Percentiles rank a stretch among this genome's conserved stretches.
These are phyloP conservation scores for Xerocomellus chrysenteron DNA, from an alignment of 768 basidiomycete species.

Conservation along the genomic window DNA sequence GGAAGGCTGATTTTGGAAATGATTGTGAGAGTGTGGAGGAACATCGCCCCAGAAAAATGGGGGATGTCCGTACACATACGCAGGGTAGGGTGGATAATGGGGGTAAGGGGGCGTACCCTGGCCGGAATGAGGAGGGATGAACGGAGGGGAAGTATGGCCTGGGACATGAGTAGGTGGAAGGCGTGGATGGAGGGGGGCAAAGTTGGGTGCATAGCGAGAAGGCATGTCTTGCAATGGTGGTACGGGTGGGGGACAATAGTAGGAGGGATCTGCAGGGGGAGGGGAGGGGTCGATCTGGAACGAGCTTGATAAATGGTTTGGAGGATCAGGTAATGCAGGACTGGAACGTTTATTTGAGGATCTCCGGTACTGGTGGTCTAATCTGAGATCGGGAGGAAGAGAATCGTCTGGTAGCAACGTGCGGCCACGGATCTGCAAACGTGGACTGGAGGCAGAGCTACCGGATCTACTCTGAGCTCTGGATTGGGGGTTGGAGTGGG, in stretches of 20 bases:
- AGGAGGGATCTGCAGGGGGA: slow-evolving; percentile 11
- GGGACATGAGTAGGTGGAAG: slow-evolving; percentile 18
- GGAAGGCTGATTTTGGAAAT: slow-evolving; percentile 20
- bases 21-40: slow-evolving; percentile 10
- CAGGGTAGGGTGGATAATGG: slow-evolving; percentile 35
- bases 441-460: slow-evolving; percentile 53
- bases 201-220: slow-evolving; percentile 13
- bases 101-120: slow-evolving; percentile 36
- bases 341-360: slow-evolving; percentile 17
- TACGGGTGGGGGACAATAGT: slow-evolving; percentile 17
- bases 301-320: slow-evolving; percentile 9
- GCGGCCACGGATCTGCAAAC: slow-evolving; percentile 37
- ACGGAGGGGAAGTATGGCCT: slow-evolving; percentile 27
- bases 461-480: slow-evolving; percentile 44
- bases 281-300: slow-evolving; percentile 13
- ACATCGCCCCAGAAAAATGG: slow-evolving; percentile 40
- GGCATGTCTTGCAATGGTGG: slow-evolving; percentile 27
- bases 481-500: slow-evolving; percentile 43
- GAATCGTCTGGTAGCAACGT: slow-evolving; percentile 43
- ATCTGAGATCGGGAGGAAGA: slow-evolving; percentile 21
- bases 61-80: slow-evolving; percentile 36
- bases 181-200: slow-evolving; percentile 15
- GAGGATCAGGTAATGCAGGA: slow-evolving; percentile 19
- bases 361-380: slow-evolving; percentile 18
- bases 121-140: slow-evolving; percentile 23